phyloP scores from a whole-genome alignment of 805 yeast species.

The Cyberlindnera nakhonratchasimensis region DNA sequence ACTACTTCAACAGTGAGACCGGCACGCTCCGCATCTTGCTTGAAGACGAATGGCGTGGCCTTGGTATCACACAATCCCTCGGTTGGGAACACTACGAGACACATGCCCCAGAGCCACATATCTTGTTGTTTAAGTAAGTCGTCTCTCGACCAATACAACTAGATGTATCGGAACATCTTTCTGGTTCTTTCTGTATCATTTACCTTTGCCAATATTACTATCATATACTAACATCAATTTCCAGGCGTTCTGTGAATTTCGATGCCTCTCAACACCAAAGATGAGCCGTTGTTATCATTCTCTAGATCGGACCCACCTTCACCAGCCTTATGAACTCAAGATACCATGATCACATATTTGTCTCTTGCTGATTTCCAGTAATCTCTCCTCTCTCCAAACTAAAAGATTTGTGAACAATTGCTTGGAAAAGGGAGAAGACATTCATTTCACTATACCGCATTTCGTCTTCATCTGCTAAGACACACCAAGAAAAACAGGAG shows the following conservation, averaged over 20 bases:
- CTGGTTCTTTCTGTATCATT: neutral
- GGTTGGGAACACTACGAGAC: conserved; percentile 99
- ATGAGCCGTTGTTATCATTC: conserved; percentile 3
- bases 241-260: conserved; percentile 55
- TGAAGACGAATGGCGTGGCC: conserved; percentile 98
- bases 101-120: conserved; percentile 98
- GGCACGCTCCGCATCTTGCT: conserved; percentile 87
- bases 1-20: conserved; percentile 88
- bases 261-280: conserved; percentile 34
- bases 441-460: too few species aligned
- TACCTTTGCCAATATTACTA: neutral
- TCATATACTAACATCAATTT: neutral
- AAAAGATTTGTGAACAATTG: too few species aligned
- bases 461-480: too few species aligned
- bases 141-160: too few species aligned
- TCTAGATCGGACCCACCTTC: neutral
- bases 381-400: neutral
- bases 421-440: too few species aligned
- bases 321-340: neutral
- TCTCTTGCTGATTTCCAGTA: too few species aligned
- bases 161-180: too few species aligned
- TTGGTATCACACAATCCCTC: conserved; percentile 93
- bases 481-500: too few species aligned
- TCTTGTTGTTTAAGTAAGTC: conserved; percentile 66
- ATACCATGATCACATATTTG: neutral